phyloP scores from a whole-genome alignment of 208 protist genomes.

The Leishmania guyanensis region DNA sequence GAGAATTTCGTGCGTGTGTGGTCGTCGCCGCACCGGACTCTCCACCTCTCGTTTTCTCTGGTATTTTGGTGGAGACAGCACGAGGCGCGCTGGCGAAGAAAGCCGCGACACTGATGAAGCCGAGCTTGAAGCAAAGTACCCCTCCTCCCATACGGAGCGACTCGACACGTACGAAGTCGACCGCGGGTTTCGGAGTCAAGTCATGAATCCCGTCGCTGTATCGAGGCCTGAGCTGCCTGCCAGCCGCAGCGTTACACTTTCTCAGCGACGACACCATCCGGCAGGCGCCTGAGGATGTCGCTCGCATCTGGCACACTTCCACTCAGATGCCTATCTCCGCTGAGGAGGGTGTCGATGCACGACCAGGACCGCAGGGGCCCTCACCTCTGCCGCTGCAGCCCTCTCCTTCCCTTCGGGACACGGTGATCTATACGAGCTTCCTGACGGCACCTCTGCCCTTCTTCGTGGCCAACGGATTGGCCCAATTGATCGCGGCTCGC shows the following conservation, averaged over 20 bases:
- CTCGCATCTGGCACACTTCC: slow-evolving; percentile 7
- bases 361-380: neutral
- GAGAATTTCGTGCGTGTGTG: neutral
- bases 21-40: neutral
- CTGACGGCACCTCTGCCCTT: slow-evolving; percentile 44
- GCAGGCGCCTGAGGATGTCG: slow-evolving; percentile 2
- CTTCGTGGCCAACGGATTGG: slow-evolving; percentile 15
- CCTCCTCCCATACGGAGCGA: neutral
- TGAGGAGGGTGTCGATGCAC: neutral
- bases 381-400: neutral
- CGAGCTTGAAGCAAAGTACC: neutral
- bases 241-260: neutral
- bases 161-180: neutral
- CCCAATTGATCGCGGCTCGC: slow-evolving; percentile 30
- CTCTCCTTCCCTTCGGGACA: neutral
- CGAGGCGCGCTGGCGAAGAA: neutral
- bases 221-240: neutral
- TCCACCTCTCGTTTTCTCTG: neutral
- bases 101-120: neutral
- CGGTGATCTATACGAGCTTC: slow-evolving; percentile 14
- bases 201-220: neutral
- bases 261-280: slow-evolving; percentile 3
- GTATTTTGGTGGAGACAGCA: neutral
- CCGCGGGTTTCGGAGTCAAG: neutral
- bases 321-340: neutral